Evolutionary conservation across 805 yeast species (phyloP).

Genomic region (Millerozyma miso): DNA sequence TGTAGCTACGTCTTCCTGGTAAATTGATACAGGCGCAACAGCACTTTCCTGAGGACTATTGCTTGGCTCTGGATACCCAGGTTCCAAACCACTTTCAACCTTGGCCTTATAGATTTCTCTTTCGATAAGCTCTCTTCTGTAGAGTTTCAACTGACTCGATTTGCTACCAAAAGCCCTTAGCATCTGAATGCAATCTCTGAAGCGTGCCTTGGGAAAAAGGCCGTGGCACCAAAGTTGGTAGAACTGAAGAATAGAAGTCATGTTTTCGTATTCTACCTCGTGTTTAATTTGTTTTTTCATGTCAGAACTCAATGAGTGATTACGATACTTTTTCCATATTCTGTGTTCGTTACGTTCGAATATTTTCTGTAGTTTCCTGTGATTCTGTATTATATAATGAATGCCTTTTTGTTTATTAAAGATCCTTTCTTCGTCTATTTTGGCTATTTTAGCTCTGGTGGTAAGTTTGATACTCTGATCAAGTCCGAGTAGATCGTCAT

Average conservation of each 20-base stretch:
- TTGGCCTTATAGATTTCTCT: constrained; percentile 22
- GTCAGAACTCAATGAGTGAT: constrained; percentile 1
- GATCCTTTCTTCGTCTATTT: constrained; percentile 35
- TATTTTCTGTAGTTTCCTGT: constrained; percentile 21
- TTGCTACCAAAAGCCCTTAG: constrained; percentile 46
- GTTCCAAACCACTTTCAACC: constrained; percentile 24
- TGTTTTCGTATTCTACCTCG: constrained; percentile 32
- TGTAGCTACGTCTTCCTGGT: neutral
- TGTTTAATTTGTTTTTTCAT: constrained; percentile 15
- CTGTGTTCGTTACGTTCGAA: constrained; percentile 24
- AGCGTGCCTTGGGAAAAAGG: constrained; percentile 75
- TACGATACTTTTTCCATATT: constrained; percentile 12
- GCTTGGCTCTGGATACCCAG: constrained; percentile 13
- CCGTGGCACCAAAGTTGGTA: constrained; percentile 46
- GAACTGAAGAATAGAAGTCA: constrained; percentile 34
- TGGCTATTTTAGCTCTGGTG: constrained; percentile 30
- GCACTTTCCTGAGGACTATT: neutral
- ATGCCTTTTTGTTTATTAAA: constrained; percentile 31
- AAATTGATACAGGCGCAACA: neutral
- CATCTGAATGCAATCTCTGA: constrained; percentile 61
- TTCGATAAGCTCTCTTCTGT: constrained; percentile 26
- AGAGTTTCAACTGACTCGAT: constrained; percentile 32
- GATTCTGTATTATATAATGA: constrained; percentile 27
- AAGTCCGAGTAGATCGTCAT: constrained; percentile 28
- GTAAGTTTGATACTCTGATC: constrained; percentile 33